Conservation (phyloP, 257 asterid genomes). For the Craterostigma plantagineum region DNA sequence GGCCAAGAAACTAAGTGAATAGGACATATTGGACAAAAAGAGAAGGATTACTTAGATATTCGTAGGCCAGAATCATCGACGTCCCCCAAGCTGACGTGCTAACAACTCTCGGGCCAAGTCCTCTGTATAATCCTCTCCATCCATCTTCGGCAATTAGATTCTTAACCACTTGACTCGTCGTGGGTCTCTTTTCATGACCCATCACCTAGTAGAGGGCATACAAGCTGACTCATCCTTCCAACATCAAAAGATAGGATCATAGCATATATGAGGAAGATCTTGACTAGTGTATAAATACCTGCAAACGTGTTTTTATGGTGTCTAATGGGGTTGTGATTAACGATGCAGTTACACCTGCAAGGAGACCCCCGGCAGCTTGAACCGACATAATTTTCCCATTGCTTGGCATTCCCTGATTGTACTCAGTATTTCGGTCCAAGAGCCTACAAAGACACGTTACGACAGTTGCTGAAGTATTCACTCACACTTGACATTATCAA, state of each 20-base stretch:
- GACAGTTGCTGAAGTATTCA: slow-evolving; percentile 4
- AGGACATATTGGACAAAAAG: slow-evolving; percentile 1
- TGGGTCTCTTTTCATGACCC: slow-evolving; percentile 48
- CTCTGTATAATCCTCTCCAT: slow-evolving; percentile 58
- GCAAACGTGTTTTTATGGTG: slow-evolving; percentile 63
- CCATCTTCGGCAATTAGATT: slow-evolving; percentile 54
- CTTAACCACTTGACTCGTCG: slow-evolving; percentile 42
- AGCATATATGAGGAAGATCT: not conserved
- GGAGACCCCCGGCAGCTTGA: slow-evolving; percentile 68
- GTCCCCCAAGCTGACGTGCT: slow-evolving; percentile 91
- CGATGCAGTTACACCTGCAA: slow-evolving; percentile 60
- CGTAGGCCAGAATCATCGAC: slow-evolving; percentile 68
- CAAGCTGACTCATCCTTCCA: slow-evolving; percentile 6
- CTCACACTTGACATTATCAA: too few species aligned
- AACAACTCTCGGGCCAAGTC: slow-evolving; percentile 69
- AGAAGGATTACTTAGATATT: slow-evolving; percentile 72
- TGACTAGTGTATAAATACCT: slow-evolving; percentile 16
- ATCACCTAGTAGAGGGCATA: slow-evolving; percentile 31
- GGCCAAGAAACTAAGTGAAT: not conserved
- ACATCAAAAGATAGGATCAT: slow-evolving; percentile 1
- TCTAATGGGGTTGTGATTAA: slow-evolving; percentile 71
- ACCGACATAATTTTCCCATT: slow-evolving; percentile 37
- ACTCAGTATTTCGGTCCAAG: slow-evolving; percentile 29
- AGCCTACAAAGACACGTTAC: slow-evolving; percentile 17
- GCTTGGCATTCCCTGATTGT: slow-evolving; percentile 22